Percentiles rank a stretch among this genome's conserved stretches.
These are phyloP conservation scores for Rubroshorea leprosula DNA, from an alignment of 345 rosid species.

Conservation along the genomic window DNA sequence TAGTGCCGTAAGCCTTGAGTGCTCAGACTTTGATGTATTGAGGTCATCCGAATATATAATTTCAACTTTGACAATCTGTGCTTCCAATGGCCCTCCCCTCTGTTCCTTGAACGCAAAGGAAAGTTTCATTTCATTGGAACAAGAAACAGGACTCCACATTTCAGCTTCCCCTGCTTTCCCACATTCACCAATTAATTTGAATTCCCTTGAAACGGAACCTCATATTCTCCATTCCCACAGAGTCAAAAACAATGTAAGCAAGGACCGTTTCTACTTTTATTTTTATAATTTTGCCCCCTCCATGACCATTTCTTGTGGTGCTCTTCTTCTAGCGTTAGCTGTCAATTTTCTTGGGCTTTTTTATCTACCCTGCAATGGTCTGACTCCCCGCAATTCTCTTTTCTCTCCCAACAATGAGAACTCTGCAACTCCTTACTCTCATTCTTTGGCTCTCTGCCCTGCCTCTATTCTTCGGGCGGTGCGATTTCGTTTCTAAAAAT, in stretches of 20 bases:
- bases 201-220: too few species aligned
- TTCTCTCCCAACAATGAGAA: conserved; percentile 8
- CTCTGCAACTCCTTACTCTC: not conserved
- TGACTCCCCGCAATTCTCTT: too few species aligned
- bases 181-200: too few species aligned
- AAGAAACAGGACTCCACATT: too few species aligned
- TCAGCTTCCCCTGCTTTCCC: too few species aligned
- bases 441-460: conserved; percentile 23
- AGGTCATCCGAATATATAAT: conserved; percentile 6
- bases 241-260: too few species aligned
- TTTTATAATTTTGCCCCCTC: conserved; percentile 31
- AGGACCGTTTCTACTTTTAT: too few species aligned
- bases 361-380: conserved; percentile 3
- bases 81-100: conserved; percentile 32
- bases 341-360: not conserved
- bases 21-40: not conserved
- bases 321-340: too few species aligned
- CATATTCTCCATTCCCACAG: too few species aligned
- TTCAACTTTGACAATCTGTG: conserved; percentile 45
- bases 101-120: conserved; percentile 70
- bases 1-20: not conserved
- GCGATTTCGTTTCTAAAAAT: not conserved
- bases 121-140: conserved; percentile 40
- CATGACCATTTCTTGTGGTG: conserved; percentile 17
- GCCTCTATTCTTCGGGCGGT: conserved; percentile 24